Conservation (phyloP, 306 rosid species). For the Begonia masoniana region DNA sequence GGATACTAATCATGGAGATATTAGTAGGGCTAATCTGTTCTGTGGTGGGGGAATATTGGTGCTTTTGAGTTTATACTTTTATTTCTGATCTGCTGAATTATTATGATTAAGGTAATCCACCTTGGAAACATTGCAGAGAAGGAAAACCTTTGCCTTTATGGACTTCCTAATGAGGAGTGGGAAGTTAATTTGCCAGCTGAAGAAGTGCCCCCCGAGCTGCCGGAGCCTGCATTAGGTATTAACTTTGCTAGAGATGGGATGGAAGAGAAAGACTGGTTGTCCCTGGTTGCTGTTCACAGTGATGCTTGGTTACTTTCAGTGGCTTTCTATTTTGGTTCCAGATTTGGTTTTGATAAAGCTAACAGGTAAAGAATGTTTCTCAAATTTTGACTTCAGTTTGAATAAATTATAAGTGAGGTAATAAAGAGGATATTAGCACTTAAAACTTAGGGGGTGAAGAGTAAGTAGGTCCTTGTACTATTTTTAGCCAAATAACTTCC, state of each 20-base stretch:
- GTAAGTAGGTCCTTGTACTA: too few species aligned
- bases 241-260: constrained; percentile 61
- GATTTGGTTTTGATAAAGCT: constrained; percentile 36
- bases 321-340: constrained; percentile 41
- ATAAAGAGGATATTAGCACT: too few species aligned
- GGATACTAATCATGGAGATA: too few species aligned
- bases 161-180: constrained; percentile 41
- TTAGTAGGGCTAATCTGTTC: too few species aligned
- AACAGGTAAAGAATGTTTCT: constrained; percentile 23
- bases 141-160: constrained; percentile 49
- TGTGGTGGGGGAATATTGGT: too few species aligned
- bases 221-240: constrained; percentile 52
- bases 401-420: too few species aligned
- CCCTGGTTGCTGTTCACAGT: constrained; percentile 33
- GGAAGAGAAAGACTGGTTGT: constrained; percentile 37
- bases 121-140: constrained; percentile 15
- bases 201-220: constrained; percentile 53
- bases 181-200: constrained; percentile 46
- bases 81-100: too few species aligned
- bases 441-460: too few species aligned
- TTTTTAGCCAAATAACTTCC: too few species aligned
- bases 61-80: too few species aligned
- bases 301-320: constrained; percentile 42
- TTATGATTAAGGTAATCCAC: too few species aligned
- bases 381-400: not conserved